phyloP scores from a whole-genome alignment of 768 basidiomycete genomes.

The Boletus subparvulus region DNA sequence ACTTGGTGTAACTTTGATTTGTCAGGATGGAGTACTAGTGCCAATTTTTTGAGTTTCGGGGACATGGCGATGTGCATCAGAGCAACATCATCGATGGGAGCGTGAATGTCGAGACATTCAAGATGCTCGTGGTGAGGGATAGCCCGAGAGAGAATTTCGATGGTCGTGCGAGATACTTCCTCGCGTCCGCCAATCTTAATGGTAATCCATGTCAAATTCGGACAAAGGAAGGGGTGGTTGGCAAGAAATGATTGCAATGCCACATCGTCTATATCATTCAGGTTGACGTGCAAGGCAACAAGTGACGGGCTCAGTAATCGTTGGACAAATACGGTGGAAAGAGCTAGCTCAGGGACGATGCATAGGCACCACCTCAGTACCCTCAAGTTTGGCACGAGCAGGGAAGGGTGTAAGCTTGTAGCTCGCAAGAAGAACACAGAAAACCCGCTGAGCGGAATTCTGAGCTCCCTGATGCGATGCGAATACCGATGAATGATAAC shows the following conservation, averaged over 20 bases:
- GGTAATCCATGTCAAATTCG: background rate
- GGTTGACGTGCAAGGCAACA: background rate
- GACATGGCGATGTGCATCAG: background rate
- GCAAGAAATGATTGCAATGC: background rate
- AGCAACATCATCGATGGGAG: background rate
- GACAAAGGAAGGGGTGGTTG: background rate
- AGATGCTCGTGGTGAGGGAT: background rate
- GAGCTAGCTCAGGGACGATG: too few species aligned
- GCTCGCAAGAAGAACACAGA: background rate
- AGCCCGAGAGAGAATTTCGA: background rate
- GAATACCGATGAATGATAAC: background rate
- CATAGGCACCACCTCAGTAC: background rate
- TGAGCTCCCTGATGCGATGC: slow-evolving; percentile 1
- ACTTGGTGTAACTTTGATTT: background rate
- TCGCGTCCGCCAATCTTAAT: background rate
- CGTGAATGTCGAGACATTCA: background rate
- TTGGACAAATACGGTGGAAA: background rate
- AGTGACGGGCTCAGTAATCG: background rate
- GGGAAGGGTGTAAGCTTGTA: background rate
- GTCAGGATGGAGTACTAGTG: background rate
- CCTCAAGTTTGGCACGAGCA: slow-evolving; percentile 1
- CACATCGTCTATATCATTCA: background rate
- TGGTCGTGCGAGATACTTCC: background rate
- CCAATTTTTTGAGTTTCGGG: background rate
- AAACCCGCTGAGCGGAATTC: too few species aligned